These are phyloP conservation scores for Phlebiopsis flavidoalba DNA, from an alignment of 768 basidiomycete species.

Conservation along the genomic window DNA sequence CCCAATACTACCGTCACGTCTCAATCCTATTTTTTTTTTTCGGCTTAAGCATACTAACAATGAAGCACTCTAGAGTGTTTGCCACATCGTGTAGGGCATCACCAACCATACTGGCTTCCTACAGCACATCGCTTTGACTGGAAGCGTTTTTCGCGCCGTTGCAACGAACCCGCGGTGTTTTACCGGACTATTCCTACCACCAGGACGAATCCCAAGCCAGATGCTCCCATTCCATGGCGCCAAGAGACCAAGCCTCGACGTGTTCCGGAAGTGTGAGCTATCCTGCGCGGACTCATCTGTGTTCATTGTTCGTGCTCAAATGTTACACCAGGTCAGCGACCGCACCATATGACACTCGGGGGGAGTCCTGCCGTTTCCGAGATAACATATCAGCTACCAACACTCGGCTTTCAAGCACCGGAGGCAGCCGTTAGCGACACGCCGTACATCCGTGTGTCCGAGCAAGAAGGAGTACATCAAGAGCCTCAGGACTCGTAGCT, in stretches of 20 bases:
- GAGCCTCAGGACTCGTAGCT: conserved; percentile 37
- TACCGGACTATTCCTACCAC: conserved; percentile 42
- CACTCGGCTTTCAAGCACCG: conserved; percentile 31
- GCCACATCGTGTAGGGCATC: conserved; percentile 65
- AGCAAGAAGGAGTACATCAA: conserved; percentile 55
- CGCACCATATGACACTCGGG: conserved; percentile 61
- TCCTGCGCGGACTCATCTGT: not conserved
- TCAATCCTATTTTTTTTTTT: not conserved
- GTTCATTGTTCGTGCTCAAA: not conserved
- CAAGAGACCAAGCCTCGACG: conserved; percentile 39
- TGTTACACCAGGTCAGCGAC: conserved; percentile 35
- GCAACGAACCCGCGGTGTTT: conserved; percentile 55
- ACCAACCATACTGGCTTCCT: conserved; percentile 56
- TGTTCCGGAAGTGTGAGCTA: conserved; percentile 43
- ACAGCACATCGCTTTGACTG: conserved; percentile 57
- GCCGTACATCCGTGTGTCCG: conserved; percentile 30
- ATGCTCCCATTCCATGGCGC: conserved; percentile 68
- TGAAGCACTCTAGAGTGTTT: conserved; percentile 52
- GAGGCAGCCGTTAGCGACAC: conserved; percentile 23
- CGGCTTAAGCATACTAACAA: not conserved
- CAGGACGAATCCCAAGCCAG: conserved; percentile 22
- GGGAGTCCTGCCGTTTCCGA: conserved; percentile 49
- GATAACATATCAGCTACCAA: conserved; percentile 68
- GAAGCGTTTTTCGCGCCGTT: conserved; percentile 66
- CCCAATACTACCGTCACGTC: conserved; percentile 24